Evolutionary conservation across 768 basidiomycete species (phyloP).

Genomic region (Hygrophoropsis aurantiaca): DNA sequence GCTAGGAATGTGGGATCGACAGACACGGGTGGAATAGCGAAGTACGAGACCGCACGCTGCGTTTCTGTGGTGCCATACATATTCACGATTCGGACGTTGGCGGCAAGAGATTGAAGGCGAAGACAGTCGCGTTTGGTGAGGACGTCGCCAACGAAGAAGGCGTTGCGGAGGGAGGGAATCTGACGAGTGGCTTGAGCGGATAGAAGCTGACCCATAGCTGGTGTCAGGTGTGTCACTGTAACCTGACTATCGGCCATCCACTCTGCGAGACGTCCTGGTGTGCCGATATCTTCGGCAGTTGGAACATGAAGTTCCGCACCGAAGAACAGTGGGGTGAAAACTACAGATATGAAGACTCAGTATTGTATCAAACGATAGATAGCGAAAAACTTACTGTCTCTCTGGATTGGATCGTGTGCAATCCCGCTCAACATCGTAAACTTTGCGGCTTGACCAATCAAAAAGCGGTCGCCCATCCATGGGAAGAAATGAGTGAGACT

Average conservation of each 20-base stretch:
- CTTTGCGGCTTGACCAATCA: constrained; percentile 67
- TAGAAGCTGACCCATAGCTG: constrained; percentile 98
- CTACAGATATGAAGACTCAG: constrained; percentile 40
- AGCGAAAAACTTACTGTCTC: constrained; percentile 78
- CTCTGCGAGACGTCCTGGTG: constrained; percentile 92
- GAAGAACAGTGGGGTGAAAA: constrained; percentile 98
- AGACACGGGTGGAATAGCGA: constrained; percentile 82
- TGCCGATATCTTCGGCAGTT: constrained; percentile 95
- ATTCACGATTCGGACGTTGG: constrained; percentile 93
- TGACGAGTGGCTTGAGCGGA: constrained; percentile 82
- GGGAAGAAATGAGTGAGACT: constrained; percentile 99
- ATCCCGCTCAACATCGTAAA: constrained; percentile 99
- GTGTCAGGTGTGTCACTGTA: constrained; percentile 96
- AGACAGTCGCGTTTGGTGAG: constrained; percentile 97
- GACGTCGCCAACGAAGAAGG: constrained; percentile 99
- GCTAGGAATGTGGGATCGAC: constrained; percentile 88
- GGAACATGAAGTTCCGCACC: constrained; percentile 95
- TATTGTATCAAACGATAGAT: background rate
- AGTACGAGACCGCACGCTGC: constrained; percentile 97
- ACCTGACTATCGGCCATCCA: constrained; percentile 96
- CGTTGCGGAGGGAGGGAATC: constrained; percentile 83
- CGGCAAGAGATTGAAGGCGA: constrained; percentile 88
- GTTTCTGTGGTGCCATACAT: constrained; percentile 99
- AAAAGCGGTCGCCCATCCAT: constrained; percentile 95
- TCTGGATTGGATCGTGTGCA: constrained; percentile 97